phyloP scores from a whole-genome alignment of 176 grass and related monocot species.

The Lolium perenne region DNA sequence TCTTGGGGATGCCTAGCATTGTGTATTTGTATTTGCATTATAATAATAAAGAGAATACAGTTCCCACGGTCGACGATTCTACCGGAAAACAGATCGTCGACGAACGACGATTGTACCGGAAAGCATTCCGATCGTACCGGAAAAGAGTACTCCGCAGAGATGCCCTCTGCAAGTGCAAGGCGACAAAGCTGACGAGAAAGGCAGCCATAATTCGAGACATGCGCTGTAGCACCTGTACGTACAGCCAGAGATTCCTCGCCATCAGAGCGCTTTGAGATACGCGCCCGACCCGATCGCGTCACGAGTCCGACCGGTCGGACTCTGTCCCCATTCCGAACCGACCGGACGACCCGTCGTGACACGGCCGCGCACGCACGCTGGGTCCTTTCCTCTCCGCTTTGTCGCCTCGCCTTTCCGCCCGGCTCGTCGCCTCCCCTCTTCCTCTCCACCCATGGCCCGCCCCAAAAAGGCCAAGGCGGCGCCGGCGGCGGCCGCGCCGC shows the following conservation, averaged over 20 bases:
- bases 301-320: too few species aligned
- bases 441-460: constrained; percentile 44
- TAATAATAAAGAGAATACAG: too few species aligned
- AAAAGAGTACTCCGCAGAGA: not conserved
- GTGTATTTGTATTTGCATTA: too few species aligned
- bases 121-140: too few species aligned
- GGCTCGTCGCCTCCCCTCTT: constrained; percentile 23
- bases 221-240: not conserved
- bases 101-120: too few species aligned
- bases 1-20: too few species aligned
- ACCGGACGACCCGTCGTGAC: not conserved
- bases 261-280: constrained; percentile 21
- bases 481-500: constrained; percentile 31
- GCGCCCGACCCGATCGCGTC: not conserved
- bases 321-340: not conserved
- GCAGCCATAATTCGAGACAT: not conserved
- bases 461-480: constrained; percentile 52
- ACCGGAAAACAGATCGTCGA: too few species aligned
- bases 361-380: not conserved
- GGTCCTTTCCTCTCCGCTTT: not conserved
- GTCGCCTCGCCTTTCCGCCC: not conserved
- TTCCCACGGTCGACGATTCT: too few species aligned
- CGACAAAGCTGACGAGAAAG: not conserved
- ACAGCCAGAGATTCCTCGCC: not conserved
- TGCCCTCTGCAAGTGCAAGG: not conserved